Conservation (phyloP, 805 yeast genomes). For the Metschnikowia kunwiensis region DNA sequence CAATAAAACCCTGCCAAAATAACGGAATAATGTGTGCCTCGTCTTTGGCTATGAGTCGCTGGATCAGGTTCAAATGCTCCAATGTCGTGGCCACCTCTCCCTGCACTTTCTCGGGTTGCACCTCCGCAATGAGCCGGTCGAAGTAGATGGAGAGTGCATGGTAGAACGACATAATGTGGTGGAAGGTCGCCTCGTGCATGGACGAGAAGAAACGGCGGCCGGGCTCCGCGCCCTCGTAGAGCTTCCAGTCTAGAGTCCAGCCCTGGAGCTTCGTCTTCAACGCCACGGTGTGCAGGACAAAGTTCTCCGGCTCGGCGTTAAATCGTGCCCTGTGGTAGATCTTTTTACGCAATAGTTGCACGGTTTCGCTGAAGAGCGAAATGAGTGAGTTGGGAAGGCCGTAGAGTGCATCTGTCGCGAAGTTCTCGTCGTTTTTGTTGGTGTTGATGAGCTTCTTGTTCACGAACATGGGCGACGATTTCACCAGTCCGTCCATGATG, state of each 20-base stretch:
- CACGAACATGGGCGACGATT: constrained; percentile 38
- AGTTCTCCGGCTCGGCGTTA: constrained; percentile 31
- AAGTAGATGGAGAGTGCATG: constrained; percentile 70
- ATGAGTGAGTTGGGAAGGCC: constrained; percentile 83
- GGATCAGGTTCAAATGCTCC: constrained; percentile 61
- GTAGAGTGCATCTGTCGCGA: constrained; percentile 76
- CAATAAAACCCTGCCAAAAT: constrained; percentile 87
- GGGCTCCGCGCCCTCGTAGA: constrained; percentile 26
- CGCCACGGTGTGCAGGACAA: constrained; percentile 21
- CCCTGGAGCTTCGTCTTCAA: constrained; percentile 48
- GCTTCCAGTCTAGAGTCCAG: constrained; percentile 78
- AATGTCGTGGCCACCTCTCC: constrained; percentile 58
- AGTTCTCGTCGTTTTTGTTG: constrained; percentile 52
- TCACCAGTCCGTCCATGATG: constrained; percentile 19
- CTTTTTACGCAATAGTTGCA: constrained; percentile 60
- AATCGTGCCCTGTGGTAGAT: constrained; percentile 44
- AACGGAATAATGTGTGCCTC: constrained; percentile 66
- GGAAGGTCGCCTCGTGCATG: constrained; percentile 70
- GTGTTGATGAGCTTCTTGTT: constrained; percentile 43
- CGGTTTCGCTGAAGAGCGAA: constrained; percentile 67
- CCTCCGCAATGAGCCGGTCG: constrained; percentile 57
- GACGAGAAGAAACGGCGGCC: constrained; percentile 42
- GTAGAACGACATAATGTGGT: constrained; percentile 77
- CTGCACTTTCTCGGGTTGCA: constrained; percentile 57
- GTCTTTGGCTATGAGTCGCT: constrained; percentile 51